These are phyloP conservation scores for Fomitopsis pinicola DNA, from an alignment of 1,284 basidiomycete species.

Conservation along the genomic window DNA sequence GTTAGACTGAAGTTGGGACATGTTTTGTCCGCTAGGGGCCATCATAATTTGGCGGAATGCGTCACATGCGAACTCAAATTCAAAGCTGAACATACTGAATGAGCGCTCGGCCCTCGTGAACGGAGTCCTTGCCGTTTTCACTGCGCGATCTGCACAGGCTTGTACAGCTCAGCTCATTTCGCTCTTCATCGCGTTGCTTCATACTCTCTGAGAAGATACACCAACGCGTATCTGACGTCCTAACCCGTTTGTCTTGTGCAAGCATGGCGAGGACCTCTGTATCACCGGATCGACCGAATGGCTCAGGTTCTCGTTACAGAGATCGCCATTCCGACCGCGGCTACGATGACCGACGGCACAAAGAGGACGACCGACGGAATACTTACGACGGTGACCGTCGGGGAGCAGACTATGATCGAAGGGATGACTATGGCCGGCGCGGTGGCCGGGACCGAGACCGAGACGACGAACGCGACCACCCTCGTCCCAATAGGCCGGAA, in stretches of 20 bases:
- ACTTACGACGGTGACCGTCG: neutral
- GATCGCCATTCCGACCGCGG: slow-evolving; percentile 4
- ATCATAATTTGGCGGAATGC: no score
- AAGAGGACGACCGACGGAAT: slow-evolving; percentile 26
- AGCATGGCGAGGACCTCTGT: slow-evolving; percentile 6
- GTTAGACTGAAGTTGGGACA: no score
- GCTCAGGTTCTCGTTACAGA: slow-evolving; percentile 3
- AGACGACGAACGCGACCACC: slow-evolving; percentile 29
- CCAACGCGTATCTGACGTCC: no score
- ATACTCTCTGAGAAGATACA: no score
- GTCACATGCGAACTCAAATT: no score
- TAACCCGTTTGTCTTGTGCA: neutral
- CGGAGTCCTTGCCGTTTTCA: no score
- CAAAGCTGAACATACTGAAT: no score
- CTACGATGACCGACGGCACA: slow-evolving; percentile 35
- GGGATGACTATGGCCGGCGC: slow-evolving; percentile 3
- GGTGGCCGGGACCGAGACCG: slow-evolving; percentile 15
- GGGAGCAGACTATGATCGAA: neutral
- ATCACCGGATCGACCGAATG: slow-evolving; percentile 9
- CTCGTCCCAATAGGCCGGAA: slow-evolving; percentile 17
- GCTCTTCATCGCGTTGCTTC: no score
- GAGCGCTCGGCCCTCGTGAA: no score
- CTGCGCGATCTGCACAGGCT: no score
- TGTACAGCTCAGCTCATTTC: no score
- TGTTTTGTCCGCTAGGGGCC: no score